phyloP scores from a whole-genome alignment of 176 grass and related monocot species.

The Chrysopogon serrulatus region DNA sequence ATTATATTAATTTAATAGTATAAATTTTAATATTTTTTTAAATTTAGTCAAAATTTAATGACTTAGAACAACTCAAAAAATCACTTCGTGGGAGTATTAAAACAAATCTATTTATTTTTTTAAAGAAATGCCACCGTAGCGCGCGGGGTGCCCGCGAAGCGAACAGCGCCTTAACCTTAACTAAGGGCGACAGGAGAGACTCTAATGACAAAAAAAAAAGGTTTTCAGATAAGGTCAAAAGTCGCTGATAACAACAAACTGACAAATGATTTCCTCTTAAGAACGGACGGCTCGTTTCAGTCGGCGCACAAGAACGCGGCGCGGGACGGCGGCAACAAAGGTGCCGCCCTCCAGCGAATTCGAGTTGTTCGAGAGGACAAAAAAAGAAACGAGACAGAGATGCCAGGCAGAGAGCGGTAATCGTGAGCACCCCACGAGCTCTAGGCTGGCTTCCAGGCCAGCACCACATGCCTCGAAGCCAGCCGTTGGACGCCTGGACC shows the following conservation, averaged over 20 bases:
- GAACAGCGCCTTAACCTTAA: no score
- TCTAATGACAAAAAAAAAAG: no score
- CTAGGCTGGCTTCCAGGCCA: constrained; percentile 45
- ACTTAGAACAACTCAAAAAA: no score
- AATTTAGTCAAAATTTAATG: no score
- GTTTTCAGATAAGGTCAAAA: neutral
- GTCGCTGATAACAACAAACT: neutral
- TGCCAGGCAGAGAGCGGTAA: neutral
- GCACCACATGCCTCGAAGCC: constrained; percentile 24
- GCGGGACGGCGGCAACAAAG: neutral
- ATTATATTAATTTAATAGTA: no score
- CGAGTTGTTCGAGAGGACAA: neutral
- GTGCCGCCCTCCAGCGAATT: neutral
- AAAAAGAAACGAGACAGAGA: neutral
- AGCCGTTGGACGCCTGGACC: constrained; percentile 6
- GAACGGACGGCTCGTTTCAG: neutral
- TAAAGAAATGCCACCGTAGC: no score
- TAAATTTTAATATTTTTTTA: no score
- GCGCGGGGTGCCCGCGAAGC: no score
- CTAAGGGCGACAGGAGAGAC: no score
- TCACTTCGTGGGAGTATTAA: no score
- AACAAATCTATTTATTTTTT: no score
- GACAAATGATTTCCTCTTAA: neutral
- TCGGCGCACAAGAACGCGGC: neutral
- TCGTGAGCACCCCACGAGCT: neutral